phyloP scores from a whole-genome alignment of 2,329 filamentous ascomycete species.

The Teratosphaeria gauchensis region DNA sequence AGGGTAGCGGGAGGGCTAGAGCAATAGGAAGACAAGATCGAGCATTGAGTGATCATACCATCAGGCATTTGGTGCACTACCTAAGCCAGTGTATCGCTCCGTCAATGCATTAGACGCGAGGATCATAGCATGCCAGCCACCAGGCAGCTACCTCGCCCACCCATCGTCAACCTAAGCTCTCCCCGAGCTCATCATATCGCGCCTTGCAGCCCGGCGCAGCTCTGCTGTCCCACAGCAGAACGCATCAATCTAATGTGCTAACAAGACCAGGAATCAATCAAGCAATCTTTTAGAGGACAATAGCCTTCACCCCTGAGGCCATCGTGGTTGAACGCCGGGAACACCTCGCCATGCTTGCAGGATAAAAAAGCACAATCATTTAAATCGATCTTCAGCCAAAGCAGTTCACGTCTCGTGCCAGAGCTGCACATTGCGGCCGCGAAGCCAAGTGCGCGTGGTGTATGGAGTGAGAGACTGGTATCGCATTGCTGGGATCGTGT shows the following conservation, averaged over 20 bases:
- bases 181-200: not conserved
- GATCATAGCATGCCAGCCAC: not conserved
- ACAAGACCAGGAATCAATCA: not conserved
- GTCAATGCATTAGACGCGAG: not conserved
- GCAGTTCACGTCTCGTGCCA: not conserved
- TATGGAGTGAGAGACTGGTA: not conserved
- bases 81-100: constrained; percentile 2
- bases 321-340: constrained; percentile 13
- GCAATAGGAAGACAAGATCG: not conserved
- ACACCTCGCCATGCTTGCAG: constrained; percentile 23
- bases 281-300: constrained; percentile 1
- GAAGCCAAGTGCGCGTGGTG: constrained; percentile 1
- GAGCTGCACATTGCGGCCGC: not conserved
- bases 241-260: constrained; percentile 1
- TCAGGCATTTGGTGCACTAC: constrained; percentile 18
- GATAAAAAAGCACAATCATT: constrained; percentile 8
- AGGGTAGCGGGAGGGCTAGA: not conserved
- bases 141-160: not conserved
- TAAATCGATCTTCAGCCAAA: not conserved
- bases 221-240: not conserved
- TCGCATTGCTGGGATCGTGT: constrained; percentile 1
- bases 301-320: not conserved
- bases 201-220: not conserved
- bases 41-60: not conserved
- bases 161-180: not conserved